These are phyloP conservation scores for Solanum medicagineum DNA, from an alignment of 257 asterid genomes.

Conservation along the genomic window DNA sequence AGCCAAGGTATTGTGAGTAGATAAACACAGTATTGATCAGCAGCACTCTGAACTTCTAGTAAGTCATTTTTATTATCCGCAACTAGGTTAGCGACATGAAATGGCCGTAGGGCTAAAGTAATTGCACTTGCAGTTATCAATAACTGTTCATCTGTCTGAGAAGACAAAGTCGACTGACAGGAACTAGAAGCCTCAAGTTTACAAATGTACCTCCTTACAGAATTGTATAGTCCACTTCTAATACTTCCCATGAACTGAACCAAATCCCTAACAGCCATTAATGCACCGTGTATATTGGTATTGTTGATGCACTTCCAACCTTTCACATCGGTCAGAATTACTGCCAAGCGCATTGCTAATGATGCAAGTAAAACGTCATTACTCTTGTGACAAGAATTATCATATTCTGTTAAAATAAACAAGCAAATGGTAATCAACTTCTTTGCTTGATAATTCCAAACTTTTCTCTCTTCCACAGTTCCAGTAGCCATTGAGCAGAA, in stretches of 20 bases:
- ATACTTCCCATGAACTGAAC: conserved; percentile 50
- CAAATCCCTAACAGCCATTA: conserved; percentile 44
- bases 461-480: conserved; percentile 49
- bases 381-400: conserved; percentile 25
- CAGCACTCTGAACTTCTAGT: conserved; percentile 33
- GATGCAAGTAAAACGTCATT: conserved; percentile 45
- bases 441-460: conserved; percentile 77
- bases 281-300: conserved; percentile 30
- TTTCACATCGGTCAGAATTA: conserved; percentile 68
- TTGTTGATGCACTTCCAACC: conserved; percentile 64
- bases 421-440: conserved; percentile 63
- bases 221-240: conserved; percentile 45
- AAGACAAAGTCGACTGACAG: conserved; percentile 23
- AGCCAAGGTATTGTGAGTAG: conserved; percentile 85
- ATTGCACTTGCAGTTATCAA: conserved; percentile 74
- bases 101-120: conserved; percentile 79
- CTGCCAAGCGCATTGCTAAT: conserved; percentile 78
- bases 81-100: conserved; percentile 37
- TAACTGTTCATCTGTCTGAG: conserved; percentile 57
- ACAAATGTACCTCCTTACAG: conserved; percentile 54
- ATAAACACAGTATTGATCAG: conserved; percentile 55
- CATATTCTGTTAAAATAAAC: conserved; percentile 55
- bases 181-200: conserved; percentile 45
- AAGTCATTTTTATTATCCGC: conserved; percentile 23
- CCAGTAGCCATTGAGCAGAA: conserved; percentile 72